Evolutionary conservation across 179 eudicot species (phyloP).

Genomic region (Camellia oleifera): DNA sequence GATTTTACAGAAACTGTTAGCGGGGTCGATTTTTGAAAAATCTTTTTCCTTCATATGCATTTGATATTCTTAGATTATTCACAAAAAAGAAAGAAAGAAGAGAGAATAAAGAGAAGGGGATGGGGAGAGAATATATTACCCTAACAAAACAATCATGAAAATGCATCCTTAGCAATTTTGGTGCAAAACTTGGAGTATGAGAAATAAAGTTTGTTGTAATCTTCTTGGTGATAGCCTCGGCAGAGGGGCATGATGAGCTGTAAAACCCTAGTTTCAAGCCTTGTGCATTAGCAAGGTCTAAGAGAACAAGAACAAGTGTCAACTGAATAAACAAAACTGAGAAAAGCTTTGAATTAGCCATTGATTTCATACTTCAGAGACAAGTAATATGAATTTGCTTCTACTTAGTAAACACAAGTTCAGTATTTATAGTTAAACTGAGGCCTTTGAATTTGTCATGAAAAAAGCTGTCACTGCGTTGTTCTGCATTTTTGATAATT

Average conservation of each 20-base stretch:
- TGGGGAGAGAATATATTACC: not conserved
- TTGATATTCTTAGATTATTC: too few species aligned
- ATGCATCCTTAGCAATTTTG: slow-evolving; percentile 22
- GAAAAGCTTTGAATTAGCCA: slow-evolving; percentile 17
- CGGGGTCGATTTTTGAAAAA: too few species aligned
- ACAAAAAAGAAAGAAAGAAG: too few species aligned
- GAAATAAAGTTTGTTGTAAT: slow-evolving; percentile 25
- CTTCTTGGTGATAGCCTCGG: slow-evolving; percentile 28
- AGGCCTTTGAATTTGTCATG: not conserved
- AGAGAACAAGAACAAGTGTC: slow-evolving; percentile 3
- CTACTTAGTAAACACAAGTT: not conserved
- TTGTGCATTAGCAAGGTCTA: slow-evolving; percentile 22
- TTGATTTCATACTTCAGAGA: not conserved
- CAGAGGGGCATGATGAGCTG: slow-evolving; percentile 29
- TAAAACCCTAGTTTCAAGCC: slow-evolving; percentile 31
- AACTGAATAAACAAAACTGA: slow-evolving; percentile 7
- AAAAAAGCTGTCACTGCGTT: not conserved
- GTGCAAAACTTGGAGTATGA: slow-evolving; percentile 33
- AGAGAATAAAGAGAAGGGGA: not conserved
- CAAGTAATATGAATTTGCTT: not conserved
- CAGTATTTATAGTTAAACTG: not conserved
- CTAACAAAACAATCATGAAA: slow-evolving; percentile 27
- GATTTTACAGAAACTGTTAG: too few species aligned
- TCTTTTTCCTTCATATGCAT: not conserved
- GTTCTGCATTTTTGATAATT: too few species aligned